A percentile compares a stretch with the other conserved stretches of the same genome.
phyloP scores from a whole-genome alignment of 495 filamentous ascomycete genomes.

The Platismatia glauca region DNA sequence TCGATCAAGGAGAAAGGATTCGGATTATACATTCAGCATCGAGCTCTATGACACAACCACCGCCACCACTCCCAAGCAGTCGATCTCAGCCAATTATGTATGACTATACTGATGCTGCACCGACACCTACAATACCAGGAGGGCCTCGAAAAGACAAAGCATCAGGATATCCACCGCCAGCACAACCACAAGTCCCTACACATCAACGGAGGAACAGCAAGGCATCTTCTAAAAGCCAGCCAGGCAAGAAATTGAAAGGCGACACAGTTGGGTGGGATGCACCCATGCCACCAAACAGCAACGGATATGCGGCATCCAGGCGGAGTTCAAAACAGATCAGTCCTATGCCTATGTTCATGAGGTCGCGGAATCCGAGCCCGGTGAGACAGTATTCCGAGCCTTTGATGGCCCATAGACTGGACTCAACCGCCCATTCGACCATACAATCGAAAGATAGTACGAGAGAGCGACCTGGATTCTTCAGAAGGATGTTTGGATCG shows the following conservation, averaged over 20 bases:
- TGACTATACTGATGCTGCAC: constrained; percentile 70
- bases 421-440: neutral
- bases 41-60: constrained; percentile 12
- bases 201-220: constrained; percentile 53
- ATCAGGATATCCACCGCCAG: constrained; percentile 22
- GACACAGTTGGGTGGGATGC: constrained; percentile 11
- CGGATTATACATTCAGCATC: constrained; percentile 12
- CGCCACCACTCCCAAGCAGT: constrained; percentile 21
- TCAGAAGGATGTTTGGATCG: constrained; percentile 77
- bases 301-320: constrained; percentile 8
- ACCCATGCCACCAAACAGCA: neutral
- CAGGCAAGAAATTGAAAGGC: neutral
- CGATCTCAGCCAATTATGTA: constrained; percentile 30
- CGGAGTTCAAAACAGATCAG: constrained; percentile 10
- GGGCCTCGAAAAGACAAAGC: constrained; percentile 51
- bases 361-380: constrained; percentile 15
- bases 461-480: constrained; percentile 80
- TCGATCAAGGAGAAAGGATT: constrained; percentile 53
- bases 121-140: constrained; percentile 75
- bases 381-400: constrained; percentile 12
- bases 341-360: constrained; percentile 14
- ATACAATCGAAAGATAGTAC: constrained; percentile 15
- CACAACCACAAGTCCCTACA: constrained; percentile 17
- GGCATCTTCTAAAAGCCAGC: constrained; percentile 50
- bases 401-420: constrained; percentile 7